Conservation (phyloP, 441 rosid genomes). For the Flueggea neowawraea region DNA sequence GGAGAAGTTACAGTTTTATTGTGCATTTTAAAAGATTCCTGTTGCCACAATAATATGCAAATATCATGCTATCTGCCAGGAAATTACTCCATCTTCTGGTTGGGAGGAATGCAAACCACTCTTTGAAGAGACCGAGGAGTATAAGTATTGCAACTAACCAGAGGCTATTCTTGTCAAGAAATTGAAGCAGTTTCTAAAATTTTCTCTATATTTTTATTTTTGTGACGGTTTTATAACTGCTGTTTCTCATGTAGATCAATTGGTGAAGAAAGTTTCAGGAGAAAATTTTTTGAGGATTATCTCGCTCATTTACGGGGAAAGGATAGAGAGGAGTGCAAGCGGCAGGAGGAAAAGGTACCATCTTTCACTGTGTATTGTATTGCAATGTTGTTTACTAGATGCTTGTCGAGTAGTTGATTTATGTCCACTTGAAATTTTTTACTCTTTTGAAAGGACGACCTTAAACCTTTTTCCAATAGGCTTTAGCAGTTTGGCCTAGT, state of each 20-base stretch:
- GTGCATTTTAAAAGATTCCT: too few relatives aligned
- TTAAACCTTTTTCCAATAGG: too few relatives aligned
- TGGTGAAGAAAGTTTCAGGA: constrained; percentile 64
- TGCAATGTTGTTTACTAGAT: too few relatives aligned
- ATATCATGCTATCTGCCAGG: constrained; percentile 42
- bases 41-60: too few relatives aligned
- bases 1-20: too few relatives aligned
- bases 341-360: constrained; percentile 96
- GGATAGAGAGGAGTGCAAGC: constrained; percentile 90
- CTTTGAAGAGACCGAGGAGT: constrained; percentile 83
- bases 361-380: neutral
- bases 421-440: too few relatives aligned
- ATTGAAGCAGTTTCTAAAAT: neutral
- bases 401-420: too few relatives aligned
- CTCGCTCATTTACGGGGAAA: constrained; percentile 67
- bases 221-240: constrained; percentile 4
- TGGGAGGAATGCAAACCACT: constrained; percentile 84
- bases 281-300: constrained; percentile 82
- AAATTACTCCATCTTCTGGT: constrained; percentile 66
- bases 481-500: too few relatives aligned
- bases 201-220: neutral
- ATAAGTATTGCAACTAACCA: constrained; percentile 37
- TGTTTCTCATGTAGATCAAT: constrained; percentile 48
- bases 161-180: neutral
- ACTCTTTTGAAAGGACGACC: too few relatives aligned